These are phyloP conservation scores for Trichoderma lentiforme DNA, from an alignment of 2,329 filamentous ascomycete species.

Conservation along the genomic window DNA sequence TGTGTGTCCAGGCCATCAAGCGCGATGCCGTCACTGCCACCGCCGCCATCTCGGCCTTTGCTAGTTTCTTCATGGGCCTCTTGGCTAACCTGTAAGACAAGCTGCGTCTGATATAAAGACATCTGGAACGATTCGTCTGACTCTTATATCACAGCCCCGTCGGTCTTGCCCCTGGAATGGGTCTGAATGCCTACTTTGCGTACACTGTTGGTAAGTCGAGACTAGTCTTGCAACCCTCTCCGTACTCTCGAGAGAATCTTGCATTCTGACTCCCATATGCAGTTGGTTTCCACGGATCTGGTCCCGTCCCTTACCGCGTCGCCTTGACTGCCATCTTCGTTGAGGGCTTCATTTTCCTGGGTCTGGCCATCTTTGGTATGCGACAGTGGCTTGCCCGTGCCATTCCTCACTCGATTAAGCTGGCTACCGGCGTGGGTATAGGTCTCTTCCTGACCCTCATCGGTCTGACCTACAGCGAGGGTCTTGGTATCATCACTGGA, in stretches of 20 bases:
- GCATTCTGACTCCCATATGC: not conserved
- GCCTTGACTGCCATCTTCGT: constrained; percentile 85
- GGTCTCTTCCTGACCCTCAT: constrained; percentile 78
- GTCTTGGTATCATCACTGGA: constrained; percentile 75
- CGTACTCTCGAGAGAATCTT: not conserved
- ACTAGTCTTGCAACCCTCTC: not conserved
- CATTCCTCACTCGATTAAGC: constrained; percentile 80
- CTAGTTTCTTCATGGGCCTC: constrained; percentile 79
- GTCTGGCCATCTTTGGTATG: constrained; percentile 72
- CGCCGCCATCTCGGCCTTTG: constrained; percentile 74
- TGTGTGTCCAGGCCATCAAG: constrained; percentile 64
- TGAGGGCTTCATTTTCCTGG: constrained; percentile 83
- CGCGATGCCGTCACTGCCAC: constrained; percentile 82
- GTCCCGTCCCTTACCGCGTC: constrained; percentile 68
- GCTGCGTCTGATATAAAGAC: not conserved
- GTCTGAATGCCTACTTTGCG: constrained; percentile 83
- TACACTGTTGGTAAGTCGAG: constrained; percentile 52
- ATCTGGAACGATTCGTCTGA: not conserved
- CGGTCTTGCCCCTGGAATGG: constrained; percentile 44
- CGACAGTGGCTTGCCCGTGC: constrained; percentile 84
- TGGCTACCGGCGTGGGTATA: constrained; percentile 81
- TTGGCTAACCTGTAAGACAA: constrained; percentile 68
- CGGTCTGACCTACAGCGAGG: constrained; percentile 74
- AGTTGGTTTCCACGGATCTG: constrained; percentile 73
- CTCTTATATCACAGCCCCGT: constrained; percentile 29